These are phyloP conservation scores for Phialophora verrucosa DNA, from an alignment of 2,329 filamentous ascomycete genomes.

Conservation along the genomic window DNA sequence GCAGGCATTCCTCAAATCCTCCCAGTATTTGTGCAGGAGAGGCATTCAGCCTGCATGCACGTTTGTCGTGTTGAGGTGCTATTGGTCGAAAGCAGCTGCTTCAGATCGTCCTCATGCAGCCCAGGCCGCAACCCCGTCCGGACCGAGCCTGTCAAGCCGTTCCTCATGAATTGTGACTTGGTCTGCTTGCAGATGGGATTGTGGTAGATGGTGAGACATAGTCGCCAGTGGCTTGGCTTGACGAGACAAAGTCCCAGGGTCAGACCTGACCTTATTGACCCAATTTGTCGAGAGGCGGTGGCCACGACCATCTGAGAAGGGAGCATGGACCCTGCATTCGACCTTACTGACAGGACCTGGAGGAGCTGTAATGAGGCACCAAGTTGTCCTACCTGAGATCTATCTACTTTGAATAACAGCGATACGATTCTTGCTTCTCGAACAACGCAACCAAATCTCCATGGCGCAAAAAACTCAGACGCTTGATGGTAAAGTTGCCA, in stretches of 20 bases:
- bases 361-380: neutral
- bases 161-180: neutral
- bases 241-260: neutral
- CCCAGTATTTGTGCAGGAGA: neutral
- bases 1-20: neutral
- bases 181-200: neutral
- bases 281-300: neutral
- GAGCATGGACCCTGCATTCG: neutral
- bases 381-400: neutral
- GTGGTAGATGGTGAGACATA: neutral
- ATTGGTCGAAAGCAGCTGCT: neutral
- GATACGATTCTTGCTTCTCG: neutral
- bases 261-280: neutral
- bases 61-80: neutral
- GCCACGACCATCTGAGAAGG: neutral
- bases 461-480: conserved; percentile 24
- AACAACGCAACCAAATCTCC: no score
- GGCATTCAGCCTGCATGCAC: neutral
- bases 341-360: neutral
- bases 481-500: conserved; percentile 43
- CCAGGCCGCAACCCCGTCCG: neutral
- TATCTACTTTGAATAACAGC: neutral
- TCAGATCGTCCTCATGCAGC: neutral
- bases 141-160: neutral
- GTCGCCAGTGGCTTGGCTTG: neutral